Evolutionary conservation across 495 filamentous ascomycete species (phyloP), one percentile per base, ranked within the genome.

Genomic region (Penicillium paradoxum): DNA sequence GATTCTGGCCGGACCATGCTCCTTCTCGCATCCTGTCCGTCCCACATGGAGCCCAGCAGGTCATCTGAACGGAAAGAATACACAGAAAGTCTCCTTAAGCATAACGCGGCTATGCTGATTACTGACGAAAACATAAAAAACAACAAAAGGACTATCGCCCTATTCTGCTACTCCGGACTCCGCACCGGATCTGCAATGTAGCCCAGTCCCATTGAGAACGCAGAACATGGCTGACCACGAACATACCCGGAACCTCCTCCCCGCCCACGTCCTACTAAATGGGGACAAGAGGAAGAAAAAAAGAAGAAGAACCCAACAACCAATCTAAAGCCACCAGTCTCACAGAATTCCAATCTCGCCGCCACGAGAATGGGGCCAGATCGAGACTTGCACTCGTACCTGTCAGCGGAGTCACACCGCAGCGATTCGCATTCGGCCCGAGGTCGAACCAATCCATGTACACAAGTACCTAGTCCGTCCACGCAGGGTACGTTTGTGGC

Each of bases 361-460:
- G 42, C 38, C 36, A 56, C 53, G 45, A 43, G 44, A 53, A 56
- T 51, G 13, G 24, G 40, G 4, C 57, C 49, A 51, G 57, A 65
- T 60, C 51, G 47, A 43, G 46, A 38, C 44, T 50, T 53, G 38
- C 29, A 47, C 43, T 38, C 41, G 55, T 63, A 58, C 63, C 62
- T 63, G 53, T 58, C 52, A 54, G 46, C 45, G 24, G 38, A 37
- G 58, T 66, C 58, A 64, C 58, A 64, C 63, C 49, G 48, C 55
- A 59, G 43, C 40, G 34, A 37, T 62, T 62, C 53, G 30, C 39
- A 66, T 64, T 52, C 41, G 40, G 40, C 39, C 60, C 39, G 55
- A 58, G 32, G 46, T 58, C 51, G 45, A 55, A 56, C 48, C 41
- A 46, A 53, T 53, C 33, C 42, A 33, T 33, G 38, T 33, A 33